These are phyloP conservation scores for Sporothrix inflata DNA, from an alignment of 2,329 filamentous ascomycete genomes.

Conservation along the genomic window DNA sequence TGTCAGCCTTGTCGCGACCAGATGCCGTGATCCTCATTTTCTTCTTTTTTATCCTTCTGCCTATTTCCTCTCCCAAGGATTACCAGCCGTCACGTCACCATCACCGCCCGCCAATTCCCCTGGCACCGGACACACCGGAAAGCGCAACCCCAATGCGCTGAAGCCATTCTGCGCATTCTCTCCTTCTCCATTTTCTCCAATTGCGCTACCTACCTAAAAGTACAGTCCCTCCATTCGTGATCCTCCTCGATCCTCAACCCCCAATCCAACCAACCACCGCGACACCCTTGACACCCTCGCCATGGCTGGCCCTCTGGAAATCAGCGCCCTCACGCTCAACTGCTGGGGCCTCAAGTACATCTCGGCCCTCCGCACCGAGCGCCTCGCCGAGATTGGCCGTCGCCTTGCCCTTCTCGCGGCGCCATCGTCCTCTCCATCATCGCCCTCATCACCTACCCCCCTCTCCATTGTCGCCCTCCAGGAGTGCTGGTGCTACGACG, in stretches of 20 bases:
- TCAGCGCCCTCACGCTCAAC: constrained; percentile 87
- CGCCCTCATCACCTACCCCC: constrained; percentile 64
- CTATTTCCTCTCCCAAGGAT: background rate
- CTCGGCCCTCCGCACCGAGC: constrained; percentile 74
- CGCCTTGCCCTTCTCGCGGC: constrained; percentile 66
- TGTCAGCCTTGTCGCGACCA: background rate
- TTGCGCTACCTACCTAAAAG: background rate
- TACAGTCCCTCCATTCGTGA: background rate
- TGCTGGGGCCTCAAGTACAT: constrained; percentile 96
- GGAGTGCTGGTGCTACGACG: constrained; percentile 69
- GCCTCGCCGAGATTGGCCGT: constrained; percentile 80
- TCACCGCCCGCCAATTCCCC: too few relatives aligned
- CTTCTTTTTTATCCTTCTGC: background rate
- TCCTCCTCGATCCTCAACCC: background rate
- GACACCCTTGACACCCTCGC: background rate
- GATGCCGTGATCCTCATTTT: background rate
- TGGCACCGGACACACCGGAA: background rate
- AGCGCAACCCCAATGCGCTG: background rate
- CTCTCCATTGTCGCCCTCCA: constrained; percentile 72
- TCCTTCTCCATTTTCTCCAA: background rate
- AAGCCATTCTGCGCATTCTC: background rate
- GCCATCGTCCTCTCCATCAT: constrained; percentile 56
- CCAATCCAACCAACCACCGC: background rate
- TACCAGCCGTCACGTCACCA: background rate
- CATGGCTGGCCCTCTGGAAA: constrained; percentile 44